These are phyloP conservation scores for Trebouxia sp. DNA, from an alignment of 139 green algal genomes.

Conservation along the genomic window DNA sequence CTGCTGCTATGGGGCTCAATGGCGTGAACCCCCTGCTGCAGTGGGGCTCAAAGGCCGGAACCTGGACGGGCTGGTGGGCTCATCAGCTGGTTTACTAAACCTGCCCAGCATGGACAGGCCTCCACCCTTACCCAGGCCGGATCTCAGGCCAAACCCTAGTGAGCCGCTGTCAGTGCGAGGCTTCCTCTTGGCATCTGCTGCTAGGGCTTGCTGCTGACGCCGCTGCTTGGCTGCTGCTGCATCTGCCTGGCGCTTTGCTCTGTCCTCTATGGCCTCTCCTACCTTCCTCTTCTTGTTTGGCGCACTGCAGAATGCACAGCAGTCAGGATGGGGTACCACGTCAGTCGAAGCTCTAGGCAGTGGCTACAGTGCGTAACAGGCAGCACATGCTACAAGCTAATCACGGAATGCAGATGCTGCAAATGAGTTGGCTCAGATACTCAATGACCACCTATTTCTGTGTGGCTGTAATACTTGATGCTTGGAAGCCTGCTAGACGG, in stretches of 20 bases:
- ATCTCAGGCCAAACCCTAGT: not conserved
- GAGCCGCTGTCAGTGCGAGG: not conserved
- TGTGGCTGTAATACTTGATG: too few relatives aligned
- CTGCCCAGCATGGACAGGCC: not conserved
- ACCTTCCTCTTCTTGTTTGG: slow-evolving; percentile 19
- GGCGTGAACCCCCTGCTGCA: too few relatives aligned
- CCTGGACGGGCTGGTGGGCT: slow-evolving; percentile 3
- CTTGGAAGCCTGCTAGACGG: too few relatives aligned
- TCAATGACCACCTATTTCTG: too few relatives aligned
- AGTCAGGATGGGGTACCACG: too few relatives aligned
- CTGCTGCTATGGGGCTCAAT: too few relatives aligned
- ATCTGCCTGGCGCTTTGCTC: not conserved
- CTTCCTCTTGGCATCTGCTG: not conserved
- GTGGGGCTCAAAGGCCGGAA: not conserved
- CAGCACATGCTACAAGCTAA: too few relatives aligned
- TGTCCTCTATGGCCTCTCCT: not conserved
- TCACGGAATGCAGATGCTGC: too few relatives aligned
- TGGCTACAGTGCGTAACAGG: too few relatives aligned
- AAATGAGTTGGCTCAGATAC: too few relatives aligned
- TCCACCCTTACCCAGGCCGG: not conserved
- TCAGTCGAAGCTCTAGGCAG: too few relatives aligned
- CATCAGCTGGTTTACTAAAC: not conserved
- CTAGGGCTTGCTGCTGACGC: not conserved
- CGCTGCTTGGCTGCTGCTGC: not conserved
- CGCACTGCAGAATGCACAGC: not conserved